Percentiles rank a stretch among this genome's conserved stretches.
Evolutionary conservation across 306 rosid genomes (phyloP).

Genomic region (Castanea crenata): DNA sequence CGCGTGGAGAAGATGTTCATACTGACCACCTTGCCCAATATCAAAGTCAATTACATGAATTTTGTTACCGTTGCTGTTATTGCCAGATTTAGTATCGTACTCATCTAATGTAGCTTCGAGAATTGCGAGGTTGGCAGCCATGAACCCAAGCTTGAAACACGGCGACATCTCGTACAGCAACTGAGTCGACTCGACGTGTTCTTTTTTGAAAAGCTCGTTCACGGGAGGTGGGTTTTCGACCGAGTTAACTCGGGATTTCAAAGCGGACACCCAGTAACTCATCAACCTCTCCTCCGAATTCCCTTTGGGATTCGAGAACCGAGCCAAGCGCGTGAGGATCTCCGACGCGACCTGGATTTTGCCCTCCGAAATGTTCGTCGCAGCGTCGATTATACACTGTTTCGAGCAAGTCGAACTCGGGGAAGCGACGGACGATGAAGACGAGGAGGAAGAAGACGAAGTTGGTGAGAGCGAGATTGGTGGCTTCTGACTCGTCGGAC

Average conservation of each 20-base stretch:
- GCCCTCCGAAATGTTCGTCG: conserved; percentile 75
- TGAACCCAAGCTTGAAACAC: conserved; percentile 54
- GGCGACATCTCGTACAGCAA: conserved; percentile 48
- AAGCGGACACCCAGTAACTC: conserved; percentile 52
- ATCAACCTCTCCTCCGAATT: conserved; percentile 51
- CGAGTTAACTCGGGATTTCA: conserved; percentile 55
- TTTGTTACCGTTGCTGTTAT: conserved; percentile 7
- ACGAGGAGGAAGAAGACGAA: conserved; percentile 54
- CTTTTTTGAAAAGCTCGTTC: conserved; percentile 42
- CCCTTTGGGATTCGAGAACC: conserved; percentile 18
- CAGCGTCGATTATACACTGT: conserved; percentile 70
- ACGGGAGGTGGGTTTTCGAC: conserved; percentile 45
- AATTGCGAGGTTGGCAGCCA: conserved; percentile 77
- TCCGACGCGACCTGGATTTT: conserved; percentile 49
- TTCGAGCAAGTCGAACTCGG: conserved; percentile 49
- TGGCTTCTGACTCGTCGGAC: conserved; percentile 47
- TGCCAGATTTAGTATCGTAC: conserved; percentile 1
- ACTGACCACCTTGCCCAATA: conserved; percentile 70
- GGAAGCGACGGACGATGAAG: conserved; percentile 61
- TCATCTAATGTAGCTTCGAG: conserved; percentile 71
- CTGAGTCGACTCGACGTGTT: conserved; percentile 74
- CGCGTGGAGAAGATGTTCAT: conserved; percentile 41
- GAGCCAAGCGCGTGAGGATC: conserved; percentile 57
- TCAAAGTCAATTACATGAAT: conserved; percentile 83
- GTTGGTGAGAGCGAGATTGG: conserved; percentile 68